Evolutionary conservation across 2,329 filamentous ascomycete genomes (phyloP), one percentile per base, ranked within the genome.

Genomic region (Domatiomyces globalis): DNA sequence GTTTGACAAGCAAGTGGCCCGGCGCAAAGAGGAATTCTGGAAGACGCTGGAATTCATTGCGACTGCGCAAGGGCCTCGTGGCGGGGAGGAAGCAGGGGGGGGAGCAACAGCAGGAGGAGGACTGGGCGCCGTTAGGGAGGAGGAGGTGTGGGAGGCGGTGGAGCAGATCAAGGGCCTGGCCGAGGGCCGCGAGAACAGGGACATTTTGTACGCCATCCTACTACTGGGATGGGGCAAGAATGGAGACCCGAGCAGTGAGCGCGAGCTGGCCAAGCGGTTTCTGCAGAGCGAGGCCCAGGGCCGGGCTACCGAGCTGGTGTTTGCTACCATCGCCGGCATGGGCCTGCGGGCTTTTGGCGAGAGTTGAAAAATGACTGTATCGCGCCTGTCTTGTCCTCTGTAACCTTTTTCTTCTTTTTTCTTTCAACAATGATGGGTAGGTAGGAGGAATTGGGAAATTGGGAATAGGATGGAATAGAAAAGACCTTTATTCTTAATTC

Each of bases 201-300:
- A 95, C 64, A 83, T 95, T 17, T 78, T 95, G 51, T 95, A 95
- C 68, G 92, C 86, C 0, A 83, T 95, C 58, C 56, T 58, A 54
- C 46, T 61, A 25, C 51, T 61, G 29, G 57, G 56, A 10, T 43
- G 49, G 17, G 51, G 50, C 15, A 51, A 47, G 10, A 53, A 57
- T 39, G 54, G 54, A 39, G 54, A 54, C 36, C 54, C 56, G 20
- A 55, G 53, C 22, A 55, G 53, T 22, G 56, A 58, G 47, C 50
- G 54, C 50, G 56, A 56, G 49, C 46, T 58, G 45, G 56, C 51
- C 15, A 55, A 52, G 48, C 50, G 54, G 49, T 57, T 52, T 48
- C 49, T 58, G 39, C 49, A 55, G 33, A 51, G 33, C 33, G 51
- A 58, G 53, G 54, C 54, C 17, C 56, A 50, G 43, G 56, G 56